These are phyloP conservation scores for Phialophora expanda DNA, from an alignment of 2,329 filamentous ascomycete species.

Conservation along the genomic window DNA sequence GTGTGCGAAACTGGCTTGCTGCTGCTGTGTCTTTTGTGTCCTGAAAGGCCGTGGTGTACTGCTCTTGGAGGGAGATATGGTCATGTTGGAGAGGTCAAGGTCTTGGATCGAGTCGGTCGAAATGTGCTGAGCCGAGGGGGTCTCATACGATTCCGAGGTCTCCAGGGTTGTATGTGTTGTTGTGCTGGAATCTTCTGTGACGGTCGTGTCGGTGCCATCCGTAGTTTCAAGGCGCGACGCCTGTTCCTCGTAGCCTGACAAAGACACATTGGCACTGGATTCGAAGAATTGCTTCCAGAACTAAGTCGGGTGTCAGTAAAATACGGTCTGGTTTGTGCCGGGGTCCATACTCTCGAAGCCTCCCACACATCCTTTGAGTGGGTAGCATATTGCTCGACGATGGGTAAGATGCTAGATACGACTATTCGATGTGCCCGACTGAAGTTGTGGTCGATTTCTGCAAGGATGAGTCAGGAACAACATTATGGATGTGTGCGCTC, in stretches of 20 bases:
- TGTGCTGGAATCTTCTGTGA: conserved; percentile 63
- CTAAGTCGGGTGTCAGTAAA: conserved; percentile 51
- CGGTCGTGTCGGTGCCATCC: conserved; percentile 63
- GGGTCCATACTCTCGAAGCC: conserved; percentile 76
- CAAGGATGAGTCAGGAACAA: background rate
- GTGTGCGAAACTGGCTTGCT: conserved; percentile 58
- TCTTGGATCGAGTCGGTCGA: conserved; percentile 48
- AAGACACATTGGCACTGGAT: conserved; percentile 93
- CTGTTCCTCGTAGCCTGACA: conserved; percentile 90
- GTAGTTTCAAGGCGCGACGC: conserved; percentile 57
- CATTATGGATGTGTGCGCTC: conserved; percentile 25
- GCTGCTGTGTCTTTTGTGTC: conserved; percentile 40
- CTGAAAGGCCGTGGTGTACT: conserved; percentile 54
- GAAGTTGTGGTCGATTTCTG: conserved; percentile 98
- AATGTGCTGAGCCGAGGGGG: conserved; percentile 47
- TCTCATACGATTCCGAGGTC: conserved; percentile 48
- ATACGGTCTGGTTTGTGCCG: background rate
- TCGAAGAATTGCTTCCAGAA: conserved; percentile 99
- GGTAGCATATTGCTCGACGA: conserved; percentile 94
- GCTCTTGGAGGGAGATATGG: conserved; percentile 53
- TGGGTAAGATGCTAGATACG: conserved; percentile 86
- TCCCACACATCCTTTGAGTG: conserved; percentile 96
- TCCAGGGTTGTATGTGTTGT: conserved; percentile 55
- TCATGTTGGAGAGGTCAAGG: conserved; percentile 52
- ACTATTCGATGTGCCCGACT: conserved; percentile 96